Percentiles rank a stretch among this genome's conserved stretches.
These are phyloP conservation scores for Golubevia sp. DNA, from an alignment of 1,284 basidiomycete species.

Conservation along the genomic window DNA sequence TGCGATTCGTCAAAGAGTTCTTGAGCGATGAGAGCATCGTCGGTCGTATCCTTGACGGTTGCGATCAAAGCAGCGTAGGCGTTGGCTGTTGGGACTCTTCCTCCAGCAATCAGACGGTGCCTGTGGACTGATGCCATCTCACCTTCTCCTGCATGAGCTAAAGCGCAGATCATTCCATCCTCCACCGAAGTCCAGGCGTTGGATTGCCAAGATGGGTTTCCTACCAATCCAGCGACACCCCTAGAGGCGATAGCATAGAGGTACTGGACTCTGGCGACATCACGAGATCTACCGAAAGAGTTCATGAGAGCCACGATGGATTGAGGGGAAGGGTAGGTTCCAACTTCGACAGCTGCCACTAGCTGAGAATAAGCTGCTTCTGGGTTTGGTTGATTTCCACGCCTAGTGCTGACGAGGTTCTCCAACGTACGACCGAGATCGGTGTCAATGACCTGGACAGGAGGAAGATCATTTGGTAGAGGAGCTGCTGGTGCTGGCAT, in stretches of 20 bases:
- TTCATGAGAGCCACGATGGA: constrained; percentile 38
- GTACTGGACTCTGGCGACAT: constrained; percentile 65
- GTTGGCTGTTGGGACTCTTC: constrained; percentile 36
- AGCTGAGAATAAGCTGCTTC: background rate
- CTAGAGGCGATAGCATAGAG: constrained; percentile 64
- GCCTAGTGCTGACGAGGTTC: background rate
- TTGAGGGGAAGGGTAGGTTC: constrained; percentile 36
- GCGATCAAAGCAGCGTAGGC: constrained; percentile 56
- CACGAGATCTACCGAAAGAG: constrained; percentile 64
- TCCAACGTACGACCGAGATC: constrained; percentile 26
- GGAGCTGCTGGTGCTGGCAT: background rate
- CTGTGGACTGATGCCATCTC: constrained; percentile 41
- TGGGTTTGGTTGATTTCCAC: background rate
- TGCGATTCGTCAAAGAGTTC: constrained; percentile 58
- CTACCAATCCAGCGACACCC: constrained; percentile 26
- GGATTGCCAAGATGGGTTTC: constrained; percentile 56
- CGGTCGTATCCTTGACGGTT: constrained; percentile 55
- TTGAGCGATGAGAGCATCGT: constrained; percentile 55
- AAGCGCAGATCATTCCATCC: constrained; percentile 49
- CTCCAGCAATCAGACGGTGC: constrained; percentile 45
- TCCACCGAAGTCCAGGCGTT: constrained; percentile 61
- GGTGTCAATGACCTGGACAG: constrained; percentile 39
- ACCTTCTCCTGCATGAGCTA: constrained; percentile 45
- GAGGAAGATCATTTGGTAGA: constrained; percentile 11
- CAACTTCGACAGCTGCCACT: constrained; percentile 7